A percentile compares a stretch with the other conserved stretches of the same genome.
phyloP scores from a whole-genome alignment of 768 basidiomycete species.

The Suillus luteus region DNA sequence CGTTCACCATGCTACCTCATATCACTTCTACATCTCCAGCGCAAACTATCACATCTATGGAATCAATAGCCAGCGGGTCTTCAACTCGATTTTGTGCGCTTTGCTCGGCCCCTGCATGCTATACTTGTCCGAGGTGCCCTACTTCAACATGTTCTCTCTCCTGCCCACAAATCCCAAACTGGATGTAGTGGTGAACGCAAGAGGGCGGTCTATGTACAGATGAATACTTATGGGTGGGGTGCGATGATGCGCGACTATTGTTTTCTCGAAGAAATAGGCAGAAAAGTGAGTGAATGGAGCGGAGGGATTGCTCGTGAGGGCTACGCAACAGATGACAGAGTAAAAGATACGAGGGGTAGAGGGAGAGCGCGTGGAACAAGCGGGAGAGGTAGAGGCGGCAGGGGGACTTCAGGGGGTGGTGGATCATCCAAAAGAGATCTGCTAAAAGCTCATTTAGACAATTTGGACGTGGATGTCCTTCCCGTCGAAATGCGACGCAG shows the following conservation, averaged over 20 bases:
- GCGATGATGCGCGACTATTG: slow-evolving; percentile 82
- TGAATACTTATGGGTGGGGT: no score
- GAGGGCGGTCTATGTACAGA: no score
- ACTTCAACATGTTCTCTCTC: slow-evolving; percentile 71
- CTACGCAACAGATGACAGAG: slow-evolving; percentile 38
- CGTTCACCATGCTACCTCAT: background rate
- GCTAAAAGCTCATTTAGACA: slow-evolving; percentile 69
- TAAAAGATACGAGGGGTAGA: slow-evolving; percentile 21
- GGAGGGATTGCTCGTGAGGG: slow-evolving; percentile 66
- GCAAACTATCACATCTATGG: background rate
- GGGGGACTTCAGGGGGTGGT: slow-evolving; percentile 21
- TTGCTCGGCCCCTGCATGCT: slow-evolving; percentile 57
- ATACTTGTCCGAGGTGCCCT: slow-evolving; percentile 79
- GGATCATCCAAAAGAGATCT: slow-evolving; percentile 58
- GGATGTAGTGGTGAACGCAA: no score
- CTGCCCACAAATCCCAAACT: no score
- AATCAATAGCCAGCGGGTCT: background rate
- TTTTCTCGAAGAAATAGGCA: slow-evolving; percentile 80
- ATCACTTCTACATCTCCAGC: background rate
- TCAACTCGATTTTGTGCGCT: slow-evolving; percentile 43
- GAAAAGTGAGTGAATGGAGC: slow-evolving; percentile 76
- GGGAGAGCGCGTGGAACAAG: slow-evolving; percentile 27
- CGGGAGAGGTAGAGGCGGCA: slow-evolving; percentile 33
- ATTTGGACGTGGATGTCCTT: no score
- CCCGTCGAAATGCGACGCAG: slow-evolving; percentile 81